These are phyloP conservation scores for Westerdykella sp. DNA, from an alignment of 2,329 filamentous ascomycete genomes.

Conservation along the genomic window DNA sequence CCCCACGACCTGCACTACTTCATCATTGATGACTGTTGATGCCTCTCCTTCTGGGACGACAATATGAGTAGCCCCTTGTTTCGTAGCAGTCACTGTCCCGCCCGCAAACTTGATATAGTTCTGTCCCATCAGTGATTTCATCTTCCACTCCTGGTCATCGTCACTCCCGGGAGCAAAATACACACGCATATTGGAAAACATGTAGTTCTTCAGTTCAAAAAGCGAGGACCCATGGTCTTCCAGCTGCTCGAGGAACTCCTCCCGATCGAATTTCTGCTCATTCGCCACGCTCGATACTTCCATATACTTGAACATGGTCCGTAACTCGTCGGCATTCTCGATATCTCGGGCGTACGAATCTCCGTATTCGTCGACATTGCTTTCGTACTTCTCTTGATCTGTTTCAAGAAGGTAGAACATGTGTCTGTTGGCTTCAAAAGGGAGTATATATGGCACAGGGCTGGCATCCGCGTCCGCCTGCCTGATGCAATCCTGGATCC, in stretches of 20 bases:
- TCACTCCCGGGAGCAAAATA: constrained; percentile 7
- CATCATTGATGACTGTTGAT: constrained; percentile 41
- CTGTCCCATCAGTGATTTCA: constrained; percentile 41
- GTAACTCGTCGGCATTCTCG: constrained; percentile 55
- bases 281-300: constrained; percentile 9
- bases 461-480: constrained; percentile 51
- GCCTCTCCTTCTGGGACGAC: constrained; percentile 49
- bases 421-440: constrained; percentile 60
- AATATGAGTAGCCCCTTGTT: constrained; percentile 63
- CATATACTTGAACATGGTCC: constrained; percentile 36
- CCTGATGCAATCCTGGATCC: constrained; percentile 76
- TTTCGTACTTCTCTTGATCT: constrained; percentile 49
- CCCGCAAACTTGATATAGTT: constrained; percentile 64
- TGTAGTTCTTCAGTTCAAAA: constrained; percentile 22
- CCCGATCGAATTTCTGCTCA: constrained; percentile 12
- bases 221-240: constrained; percentile 23
- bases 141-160: constrained; percentile 9
- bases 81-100: constrained; percentile 51
- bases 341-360: constrained; percentile 78
- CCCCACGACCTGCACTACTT: constrained; percentile 31
- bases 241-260: constrained; percentile 21
- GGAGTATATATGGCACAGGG: constrained; percentile 53
- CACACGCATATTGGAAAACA: constrained; percentile 26
- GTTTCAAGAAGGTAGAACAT: constrained; percentile 63
- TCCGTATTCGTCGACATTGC: constrained; percentile 67